These are phyloP conservation scores for Calonectria pseudoreteaudii DNA, from an alignment of 2,329 filamentous ascomycete genomes.

Conservation along the genomic window DNA sequence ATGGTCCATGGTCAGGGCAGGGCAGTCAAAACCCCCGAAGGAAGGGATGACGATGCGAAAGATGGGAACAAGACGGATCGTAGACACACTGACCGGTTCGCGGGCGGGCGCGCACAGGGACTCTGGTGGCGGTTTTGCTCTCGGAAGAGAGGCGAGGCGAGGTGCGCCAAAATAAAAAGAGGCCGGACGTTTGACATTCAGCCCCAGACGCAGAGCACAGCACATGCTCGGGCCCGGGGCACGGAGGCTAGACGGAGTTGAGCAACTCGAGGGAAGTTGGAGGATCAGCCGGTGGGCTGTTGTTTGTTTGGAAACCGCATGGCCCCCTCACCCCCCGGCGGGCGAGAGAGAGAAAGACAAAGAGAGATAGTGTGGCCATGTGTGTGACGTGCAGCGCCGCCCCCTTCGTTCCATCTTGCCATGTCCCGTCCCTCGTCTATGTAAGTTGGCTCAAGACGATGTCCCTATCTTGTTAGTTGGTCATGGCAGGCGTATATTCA, in stretches of 20 bases:
- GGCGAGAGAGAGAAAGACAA: background rate
- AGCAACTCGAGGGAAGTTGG: conserved; percentile 40
- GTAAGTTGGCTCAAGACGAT: background rate
- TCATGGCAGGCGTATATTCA: background rate
- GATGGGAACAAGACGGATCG: background rate
- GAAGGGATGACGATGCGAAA: conserved; percentile 3
- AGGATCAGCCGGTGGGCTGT: conserved; percentile 39
- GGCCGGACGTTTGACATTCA: conserved; percentile 27
- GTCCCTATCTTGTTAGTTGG: background rate
- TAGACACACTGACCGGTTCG: background rate
- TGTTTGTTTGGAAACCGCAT: conserved; percentile 9
- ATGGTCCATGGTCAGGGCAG: background rate
- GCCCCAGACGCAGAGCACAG: conserved; percentile 14
- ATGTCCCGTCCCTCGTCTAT: background rate
- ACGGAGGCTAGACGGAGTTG: conserved; percentile 9
- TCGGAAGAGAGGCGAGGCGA: conserved; percentile 12
- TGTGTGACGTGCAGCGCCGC: conserved; percentile 7
- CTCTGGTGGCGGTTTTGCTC: background rate
- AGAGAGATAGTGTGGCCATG: background rate
- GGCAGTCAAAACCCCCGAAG: background rate
- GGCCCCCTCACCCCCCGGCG: background rate
- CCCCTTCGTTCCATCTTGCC: background rate
- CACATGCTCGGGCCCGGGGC: conserved; percentile 16
- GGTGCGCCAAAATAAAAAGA: background rate
- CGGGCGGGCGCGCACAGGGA: conserved; percentile 4